These are phyloP conservation scores for Periconia digitata DNA, from an alignment of 2,329 filamentous ascomycete species.

Conservation along the genomic window DNA sequence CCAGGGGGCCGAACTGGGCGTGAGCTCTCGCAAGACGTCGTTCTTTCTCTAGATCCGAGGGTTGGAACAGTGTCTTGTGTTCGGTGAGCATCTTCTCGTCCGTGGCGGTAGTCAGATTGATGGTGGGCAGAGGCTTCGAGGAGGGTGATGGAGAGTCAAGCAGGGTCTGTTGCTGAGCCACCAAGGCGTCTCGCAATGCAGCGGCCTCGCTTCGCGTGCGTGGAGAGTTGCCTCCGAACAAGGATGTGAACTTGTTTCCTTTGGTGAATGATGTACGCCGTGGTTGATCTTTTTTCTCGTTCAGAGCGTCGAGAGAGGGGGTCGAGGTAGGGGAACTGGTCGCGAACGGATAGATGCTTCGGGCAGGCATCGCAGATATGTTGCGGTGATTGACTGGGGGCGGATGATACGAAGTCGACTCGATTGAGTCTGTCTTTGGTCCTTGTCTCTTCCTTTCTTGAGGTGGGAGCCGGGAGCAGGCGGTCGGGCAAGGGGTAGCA, in stretches of 20 bases:
- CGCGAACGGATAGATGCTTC: conserved; percentile 61
- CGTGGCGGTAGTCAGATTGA: conserved; percentile 85
- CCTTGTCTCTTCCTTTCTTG: no score
- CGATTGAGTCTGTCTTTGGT: neutral
- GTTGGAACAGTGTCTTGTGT: conserved; percentile 80
- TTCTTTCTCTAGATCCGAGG: conserved; percentile 80
- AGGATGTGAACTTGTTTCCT: conserved; percentile 71
- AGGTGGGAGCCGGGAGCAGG: conserved; percentile 11
- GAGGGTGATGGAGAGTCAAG: conserved; percentile 67
- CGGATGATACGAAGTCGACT: neutral
- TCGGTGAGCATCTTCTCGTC: conserved; percentile 75
- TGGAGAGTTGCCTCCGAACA: conserved; percentile 80
- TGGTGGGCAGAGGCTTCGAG: conserved; percentile 79
- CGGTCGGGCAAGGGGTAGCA: conserved; percentile 17
- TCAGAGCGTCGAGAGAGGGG: conserved; percentile 53
- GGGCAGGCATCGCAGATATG: conserved; percentile 60
- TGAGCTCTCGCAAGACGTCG: conserved; percentile 75
- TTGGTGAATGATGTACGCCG: conserved; percentile 58
- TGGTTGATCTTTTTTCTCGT: conserved; percentile 57
- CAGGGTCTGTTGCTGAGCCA: conserved; percentile 59
- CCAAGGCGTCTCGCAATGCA: conserved; percentile 68
- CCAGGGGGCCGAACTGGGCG: conserved; percentile 87
- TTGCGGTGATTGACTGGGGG: conserved; percentile 1
- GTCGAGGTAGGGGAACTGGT: conserved; percentile 53
- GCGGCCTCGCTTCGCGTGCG: conserved; percentile 67